Percentiles rank a stretch among this genome's conserved stretches.
phyloP scores from a whole-genome alignment of 164 flowering plant species.

The Saururus chinensis region DNA sequence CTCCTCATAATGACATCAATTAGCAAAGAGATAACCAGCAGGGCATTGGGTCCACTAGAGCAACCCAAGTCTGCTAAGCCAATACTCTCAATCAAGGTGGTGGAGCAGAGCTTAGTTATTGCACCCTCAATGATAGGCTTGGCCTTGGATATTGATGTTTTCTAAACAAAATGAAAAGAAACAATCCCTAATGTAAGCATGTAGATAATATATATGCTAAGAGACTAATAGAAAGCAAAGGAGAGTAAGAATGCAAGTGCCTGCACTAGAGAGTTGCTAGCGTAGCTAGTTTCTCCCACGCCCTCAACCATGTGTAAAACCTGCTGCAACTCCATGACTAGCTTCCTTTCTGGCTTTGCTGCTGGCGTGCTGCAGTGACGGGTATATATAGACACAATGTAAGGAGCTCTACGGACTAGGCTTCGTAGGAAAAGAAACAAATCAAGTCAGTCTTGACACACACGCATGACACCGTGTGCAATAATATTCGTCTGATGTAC shows the following conservation, averaged over 20 bases:
- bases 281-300: conserved; percentile 1
- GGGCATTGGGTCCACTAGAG: too few relatives aligned
- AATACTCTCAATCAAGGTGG: conserved; percentile 9
- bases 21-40: conserved; percentile 26
- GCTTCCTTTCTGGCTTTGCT: too few relatives aligned
- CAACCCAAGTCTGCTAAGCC: conserved; percentile 56
- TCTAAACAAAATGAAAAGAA: neutral
- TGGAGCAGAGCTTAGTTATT: conserved; percentile 18
- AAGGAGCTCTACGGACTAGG: too few relatives aligned
- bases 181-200: neutral
- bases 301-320: conserved; percentile 9
- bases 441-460: too few relatives aligned
- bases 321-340: conserved; percentile 1
- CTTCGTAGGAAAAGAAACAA: too few relatives aligned
- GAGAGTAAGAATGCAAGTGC: neutral
- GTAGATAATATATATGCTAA: too few relatives aligned
- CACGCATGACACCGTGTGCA: too few relatives aligned
- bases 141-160: neutral
- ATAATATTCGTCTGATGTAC: too few relatives aligned
- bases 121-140: conserved; percentile 28
- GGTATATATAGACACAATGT: too few relatives aligned
- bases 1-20: conserved; percentile 14
- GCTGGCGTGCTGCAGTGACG: too few relatives aligned
- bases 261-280: too few relatives aligned
- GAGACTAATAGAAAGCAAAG: neutral